phyloP scores from a whole-genome alignment of 75 land plant species.

The Pseudotsuga menziesii region DNA sequence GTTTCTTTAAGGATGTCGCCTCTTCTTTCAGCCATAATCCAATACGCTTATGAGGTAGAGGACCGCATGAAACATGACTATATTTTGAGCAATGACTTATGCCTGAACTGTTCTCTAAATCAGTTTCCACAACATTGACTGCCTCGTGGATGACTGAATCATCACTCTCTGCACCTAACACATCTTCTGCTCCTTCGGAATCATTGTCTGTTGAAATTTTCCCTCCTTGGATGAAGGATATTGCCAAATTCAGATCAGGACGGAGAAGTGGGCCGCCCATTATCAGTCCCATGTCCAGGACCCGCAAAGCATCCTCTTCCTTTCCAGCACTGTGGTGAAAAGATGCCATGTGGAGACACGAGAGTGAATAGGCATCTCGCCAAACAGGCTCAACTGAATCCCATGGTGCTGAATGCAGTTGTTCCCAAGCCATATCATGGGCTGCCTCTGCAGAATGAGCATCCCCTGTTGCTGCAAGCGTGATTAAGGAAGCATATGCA shows the following conservation, averaged over 20 bases:
- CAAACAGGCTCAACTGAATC: constrained; percentile 71
- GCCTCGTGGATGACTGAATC: not conserved
- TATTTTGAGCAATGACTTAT: not conserved
- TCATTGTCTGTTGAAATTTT: not conserved
- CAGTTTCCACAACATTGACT: not conserved
- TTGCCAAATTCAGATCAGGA: constrained; percentile 41
- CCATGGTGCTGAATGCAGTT: constrained; percentile 96
- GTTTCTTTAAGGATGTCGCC: not conserved
- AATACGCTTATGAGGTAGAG: not conserved
- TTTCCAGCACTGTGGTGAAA: constrained; percentile 28
- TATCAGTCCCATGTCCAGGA: constrained; percentile 82
- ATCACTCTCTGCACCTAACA: not conserved
- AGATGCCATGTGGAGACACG: constrained; percentile 72
- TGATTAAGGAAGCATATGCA: constrained; percentile 50
- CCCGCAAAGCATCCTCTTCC: constrained; percentile 51
- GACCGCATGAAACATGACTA: not conserved
- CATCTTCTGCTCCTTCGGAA: not conserved
- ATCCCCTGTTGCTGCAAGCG: constrained; percentile 57
- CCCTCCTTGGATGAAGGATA: constrained; percentile 16
- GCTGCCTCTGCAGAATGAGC: constrained; percentile 85
- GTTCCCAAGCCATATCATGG: constrained; percentile 99
- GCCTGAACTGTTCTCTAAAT: not conserved
- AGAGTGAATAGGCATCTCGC: constrained; percentile 90
- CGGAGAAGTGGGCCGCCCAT: constrained; percentile 81
- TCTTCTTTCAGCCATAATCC: constrained; percentile 1